Evolutionary conservation across 805 yeast species (phyloP).

Genomic region (Saturnispora mendoncae): DNA sequence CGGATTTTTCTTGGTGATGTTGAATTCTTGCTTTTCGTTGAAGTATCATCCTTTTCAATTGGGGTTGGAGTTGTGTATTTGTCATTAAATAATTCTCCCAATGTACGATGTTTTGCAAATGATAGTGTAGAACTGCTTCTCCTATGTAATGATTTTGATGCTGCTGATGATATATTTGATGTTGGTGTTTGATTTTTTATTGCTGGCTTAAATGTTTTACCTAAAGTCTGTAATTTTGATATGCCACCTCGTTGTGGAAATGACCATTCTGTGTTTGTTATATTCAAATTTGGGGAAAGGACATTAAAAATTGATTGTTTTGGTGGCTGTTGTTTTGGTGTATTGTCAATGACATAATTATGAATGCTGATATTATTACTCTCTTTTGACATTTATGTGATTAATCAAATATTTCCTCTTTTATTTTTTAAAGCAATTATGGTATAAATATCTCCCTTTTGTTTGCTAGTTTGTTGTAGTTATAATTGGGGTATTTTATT

Average conservation of each 20-base stretch:
- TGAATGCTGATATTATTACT: background rate
- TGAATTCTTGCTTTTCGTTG: constrained; percentile 4
- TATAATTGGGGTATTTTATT: background rate
- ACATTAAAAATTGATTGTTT: constrained; percentile 14
- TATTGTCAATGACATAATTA: background rate
- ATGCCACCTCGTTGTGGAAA: constrained; percentile 1
- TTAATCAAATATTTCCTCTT: background rate
- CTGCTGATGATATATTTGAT: constrained; percentile 6
- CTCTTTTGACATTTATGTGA: background rate
- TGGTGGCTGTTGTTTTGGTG: constrained; percentile 2
- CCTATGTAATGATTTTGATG: constrained; percentile 5
- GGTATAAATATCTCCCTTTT: background rate
- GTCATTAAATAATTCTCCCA: constrained; percentile 12
- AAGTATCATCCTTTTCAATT: background rate
- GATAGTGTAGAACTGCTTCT: constrained; percentile 10
- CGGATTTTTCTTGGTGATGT: constrained; percentile 24
- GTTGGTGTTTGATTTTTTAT: background rate
- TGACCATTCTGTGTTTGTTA: constrained; percentile 30
- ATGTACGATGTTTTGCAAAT: constrained; percentile 7
- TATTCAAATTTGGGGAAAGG: constrained; percentile 29
- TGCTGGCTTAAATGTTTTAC: background rate
- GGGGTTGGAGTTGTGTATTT: constrained; percentile 4
- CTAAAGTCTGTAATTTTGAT: background rate
- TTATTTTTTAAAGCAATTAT: too few relatives aligned
- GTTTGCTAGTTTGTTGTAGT: background rate